These are phyloP conservation scores for Macrophomina phaseolina DNA, from an alignment of 2,329 filamentous ascomycete species.

Conservation along the genomic window DNA sequence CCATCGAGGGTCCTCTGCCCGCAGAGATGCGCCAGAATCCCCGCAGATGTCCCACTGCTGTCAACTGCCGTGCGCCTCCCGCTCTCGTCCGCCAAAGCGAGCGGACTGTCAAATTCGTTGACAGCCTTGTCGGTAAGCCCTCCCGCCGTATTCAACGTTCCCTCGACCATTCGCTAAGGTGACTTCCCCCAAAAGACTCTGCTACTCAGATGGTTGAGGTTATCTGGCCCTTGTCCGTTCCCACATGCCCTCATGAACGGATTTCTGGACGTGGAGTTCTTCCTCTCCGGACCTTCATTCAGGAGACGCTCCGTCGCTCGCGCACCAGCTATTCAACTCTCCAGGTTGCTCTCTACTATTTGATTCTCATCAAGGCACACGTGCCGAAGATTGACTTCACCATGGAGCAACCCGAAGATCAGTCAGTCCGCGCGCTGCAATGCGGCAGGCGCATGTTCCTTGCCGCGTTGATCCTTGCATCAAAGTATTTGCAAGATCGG, in stretches of 20 bases:
- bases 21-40: conserved; percentile 68
- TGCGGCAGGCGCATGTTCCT: conserved; percentile 98
- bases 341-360: conserved; percentile 94
- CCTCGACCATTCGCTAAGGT: conserved; percentile 28
- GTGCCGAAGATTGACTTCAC: conserved; percentile 84
- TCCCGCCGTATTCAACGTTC: conserved; percentile 29
- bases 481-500: conserved; percentile 96
- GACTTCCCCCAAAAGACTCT: conserved; percentile 71
- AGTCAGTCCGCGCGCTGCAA: conserved; percentile 79
- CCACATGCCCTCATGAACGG: conserved; percentile 72
- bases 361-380: conserved; percentile 90
- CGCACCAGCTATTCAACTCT: conserved; percentile 97
- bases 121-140: conserved; percentile 93
- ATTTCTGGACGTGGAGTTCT: conserved; percentile 73
- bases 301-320: conserved; percentile 93
- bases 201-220: conserved; percentile 96
- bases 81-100: conserved; percentile 84
- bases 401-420: conserved; percentile 80
- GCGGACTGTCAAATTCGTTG: conserved; percentile 93
- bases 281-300: conserved; percentile 92
- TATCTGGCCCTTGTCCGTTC: conserved; percentile 92
- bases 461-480: conserved; percentile 90
- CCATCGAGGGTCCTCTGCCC: conserved; percentile 56
- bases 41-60: conserved; percentile 61
- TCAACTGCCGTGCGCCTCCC: conserved; percentile 70